Evolutionary conservation across 192 early-diverging fungal genomes (phyloP).

Genomic region (Coemansia sp.): DNA sequence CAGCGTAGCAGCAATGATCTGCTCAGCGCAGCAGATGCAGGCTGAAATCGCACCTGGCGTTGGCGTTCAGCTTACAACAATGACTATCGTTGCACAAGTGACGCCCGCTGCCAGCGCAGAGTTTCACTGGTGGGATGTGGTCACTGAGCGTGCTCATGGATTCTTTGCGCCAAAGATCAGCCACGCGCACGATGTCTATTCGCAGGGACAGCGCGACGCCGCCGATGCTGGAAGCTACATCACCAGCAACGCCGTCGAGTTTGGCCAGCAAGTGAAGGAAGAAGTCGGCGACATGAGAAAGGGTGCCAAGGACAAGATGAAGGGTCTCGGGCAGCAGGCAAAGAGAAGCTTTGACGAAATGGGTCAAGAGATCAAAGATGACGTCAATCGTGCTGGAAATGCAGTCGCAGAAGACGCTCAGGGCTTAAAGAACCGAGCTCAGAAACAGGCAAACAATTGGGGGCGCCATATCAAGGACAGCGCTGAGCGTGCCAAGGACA

Average conservation of each 20-base stretch:
- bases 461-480: neutral
- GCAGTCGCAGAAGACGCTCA: slow-evolving; percentile 10
- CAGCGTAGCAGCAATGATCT: neutral
- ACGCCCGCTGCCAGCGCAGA: slow-evolving; percentile 9
- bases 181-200: slow-evolving; percentile 12
- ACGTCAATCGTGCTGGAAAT: neutral
- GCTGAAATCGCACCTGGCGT: slow-evolving; percentile 25
- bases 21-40: neutral
- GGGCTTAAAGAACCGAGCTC: slow-evolving; percentile 3
- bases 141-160: slow-evolving; percentile 23
- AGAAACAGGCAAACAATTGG: neutral
- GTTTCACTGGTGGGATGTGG: slow-evolving; percentile 46
- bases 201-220: slow-evolving; percentile 11
- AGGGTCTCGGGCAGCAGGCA: slow-evolving; percentile 11
- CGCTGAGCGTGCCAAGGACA: neutral
- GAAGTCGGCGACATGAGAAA: slow-evolving; percentile 6
- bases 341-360: slow-evolving; percentile 1
- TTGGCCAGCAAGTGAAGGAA: slow-evolving; percentile 14
- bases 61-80: slow-evolving; percentile 1
- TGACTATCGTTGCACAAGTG: slow-evolving; percentile 16
- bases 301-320: slow-evolving; percentile 13
- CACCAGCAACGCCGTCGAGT: slow-evolving; percentile 22
- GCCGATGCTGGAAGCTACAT: slow-evolving; percentile 13
- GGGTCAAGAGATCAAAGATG: slow-evolving; percentile 13
- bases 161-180: slow-evolving; percentile 17